Conservation (phyloP, 441 rosid genomes). For the Erodium chrysanthum region DNA sequence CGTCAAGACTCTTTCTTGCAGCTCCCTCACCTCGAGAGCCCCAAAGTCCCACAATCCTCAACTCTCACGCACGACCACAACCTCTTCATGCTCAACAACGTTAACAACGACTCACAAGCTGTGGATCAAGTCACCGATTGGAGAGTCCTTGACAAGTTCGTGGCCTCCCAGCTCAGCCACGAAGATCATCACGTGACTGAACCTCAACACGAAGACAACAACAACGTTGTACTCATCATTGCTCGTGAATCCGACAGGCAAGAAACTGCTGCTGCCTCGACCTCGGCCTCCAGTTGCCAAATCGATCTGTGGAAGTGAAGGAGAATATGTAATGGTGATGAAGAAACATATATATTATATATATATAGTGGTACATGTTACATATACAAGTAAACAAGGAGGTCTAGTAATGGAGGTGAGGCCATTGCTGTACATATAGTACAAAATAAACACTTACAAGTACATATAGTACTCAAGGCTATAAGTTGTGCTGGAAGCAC, state of each 20-base stretch:
- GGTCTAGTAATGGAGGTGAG: neutral
- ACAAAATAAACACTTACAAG: neutral
- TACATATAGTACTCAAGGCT: neutral
- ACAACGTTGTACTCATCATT: slow-evolving; percentile 17
- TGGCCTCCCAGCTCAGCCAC: slow-evolving; percentile 88
- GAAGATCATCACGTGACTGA: slow-evolving; percentile 29
- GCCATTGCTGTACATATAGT: slow-evolving; percentile 26
- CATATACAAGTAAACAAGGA: neutral
- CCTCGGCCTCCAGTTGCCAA: slow-evolving; percentile 53
- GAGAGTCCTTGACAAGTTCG: slow-evolving; percentile 92
- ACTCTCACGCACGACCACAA: slow-evolving; percentile 42
- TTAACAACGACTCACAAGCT: slow-evolving; percentile 33
- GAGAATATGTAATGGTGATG: slow-evolving; percentile 6
- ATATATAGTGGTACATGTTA: slow-evolving; percentile 18
- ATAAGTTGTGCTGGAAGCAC: neutral
- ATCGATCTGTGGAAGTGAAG: slow-evolving; percentile 84
- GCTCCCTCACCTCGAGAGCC: slow-evolving; percentile 83
- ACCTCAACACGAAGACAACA: neutral
- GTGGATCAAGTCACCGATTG: slow-evolving; percentile 77
- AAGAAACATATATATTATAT: no score
- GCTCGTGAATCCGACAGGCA: slow-evolving; percentile 25
- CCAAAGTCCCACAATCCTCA: slow-evolving; percentile 53
- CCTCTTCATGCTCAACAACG: slow-evolving; percentile 26
- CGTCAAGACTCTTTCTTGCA: slow-evolving; percentile 52
- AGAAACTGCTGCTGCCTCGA: no score